Evolutionary conservation across 495 filamentous ascomycete genomes (phyloP), one percentile per base, ranked within the genome.

Genomic region (Amniculicola lignicola): DNA sequence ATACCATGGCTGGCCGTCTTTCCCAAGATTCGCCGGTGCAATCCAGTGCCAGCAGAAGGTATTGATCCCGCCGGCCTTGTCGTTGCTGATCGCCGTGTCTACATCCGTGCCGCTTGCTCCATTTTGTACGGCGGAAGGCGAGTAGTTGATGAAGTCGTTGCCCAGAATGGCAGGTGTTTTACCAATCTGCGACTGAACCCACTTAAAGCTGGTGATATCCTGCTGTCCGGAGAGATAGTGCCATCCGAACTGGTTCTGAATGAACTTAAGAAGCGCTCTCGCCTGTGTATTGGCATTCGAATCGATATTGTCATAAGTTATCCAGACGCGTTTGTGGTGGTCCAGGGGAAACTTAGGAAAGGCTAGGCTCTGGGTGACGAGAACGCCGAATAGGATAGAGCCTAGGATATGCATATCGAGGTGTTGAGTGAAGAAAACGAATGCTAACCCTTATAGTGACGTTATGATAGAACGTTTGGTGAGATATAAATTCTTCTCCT

Each of bases 1-100:
- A 23, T 43, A 43, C 40, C 40, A 43, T 43, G 40, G 40, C 19
- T 43, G 40, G 19, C 40, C 40, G 40, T 43, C 16, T 43, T 43
- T 43, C 10, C 40, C 40, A 10, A 24, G 40, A 43, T 21, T 24
- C 7, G 15, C 40, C 40, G 21, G 40, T n/a, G 36, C 36, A 39
- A 39, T 39, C 36, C 36, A 39, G 14, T 39, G 36, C 36, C 36
- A 39, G 36, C 36, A 39, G 14, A 39, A 39, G 14, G 36, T 39
- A 39, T 39, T 39, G 36, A 39, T 39, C 9, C 4, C 36, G 36
- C 36, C 36, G n/a, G 36, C 36, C 3, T 39, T 39, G 36, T 39
- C 36, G 36, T 39, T 39, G 14, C 36, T 39, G 36, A 39, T 39
- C 14, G 36, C 36, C 19, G 36, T 39, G 36, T 39, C 36, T 39